Conservation (phyloP, 2,329 filamentous ascomycete genomes). For the Rasamsonia emersonii region DNA sequence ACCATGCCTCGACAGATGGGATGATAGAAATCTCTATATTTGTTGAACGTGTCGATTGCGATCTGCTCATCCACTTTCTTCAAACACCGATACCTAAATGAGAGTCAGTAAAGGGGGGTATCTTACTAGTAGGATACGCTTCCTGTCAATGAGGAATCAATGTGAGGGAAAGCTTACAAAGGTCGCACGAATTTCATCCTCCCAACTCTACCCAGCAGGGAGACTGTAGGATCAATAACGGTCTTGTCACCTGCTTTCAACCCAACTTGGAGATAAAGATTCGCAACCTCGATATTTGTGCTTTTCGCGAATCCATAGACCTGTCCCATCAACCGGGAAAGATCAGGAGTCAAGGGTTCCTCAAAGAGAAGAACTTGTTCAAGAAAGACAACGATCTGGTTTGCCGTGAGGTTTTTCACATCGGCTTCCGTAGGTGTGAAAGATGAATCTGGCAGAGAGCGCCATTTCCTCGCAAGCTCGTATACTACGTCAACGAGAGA, state of each 20-base stretch:
- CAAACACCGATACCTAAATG: slow-evolving; percentile 51
- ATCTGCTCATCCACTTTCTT: slow-evolving; percentile 64
- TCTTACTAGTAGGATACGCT: background rate
- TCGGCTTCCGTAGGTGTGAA: slow-evolving; percentile 60
- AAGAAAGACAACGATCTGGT: slow-evolving; percentile 87
- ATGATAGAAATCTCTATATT: slow-evolving; percentile 88
- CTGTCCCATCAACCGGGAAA: slow-evolving; percentile 63
- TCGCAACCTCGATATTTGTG: slow-evolving; percentile 77
- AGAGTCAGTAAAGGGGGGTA: background rate
- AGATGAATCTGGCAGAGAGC: slow-evolving; percentile 39
- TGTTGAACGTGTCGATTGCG: slow-evolving; percentile 74
- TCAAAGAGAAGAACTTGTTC: slow-evolving; percentile 65
- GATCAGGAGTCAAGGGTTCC: slow-evolving; percentile 53
- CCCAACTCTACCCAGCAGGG: slow-evolving; percentile 72
- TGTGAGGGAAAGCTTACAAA: slow-evolving; percentile 42
- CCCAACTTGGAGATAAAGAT: slow-evolving; percentile 70
- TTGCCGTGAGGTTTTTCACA: slow-evolving; percentile 65
- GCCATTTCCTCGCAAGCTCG: slow-evolving; percentile 72
- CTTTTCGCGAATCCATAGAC: slow-evolving; percentile 66
- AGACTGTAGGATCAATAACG: slow-evolving; percentile 61
- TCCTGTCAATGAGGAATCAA: background rate
- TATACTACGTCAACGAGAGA: slow-evolving; percentile 80
- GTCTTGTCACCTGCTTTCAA: slow-evolving; percentile 63
- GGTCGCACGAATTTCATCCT: slow-evolving; percentile 97
- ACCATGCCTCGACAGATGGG: slow-evolving; percentile 83